Evolutionary conservation across 2,329 filamentous ascomycete species (phyloP).

Genomic region (Cercospora zeae-maydis): DNA sequence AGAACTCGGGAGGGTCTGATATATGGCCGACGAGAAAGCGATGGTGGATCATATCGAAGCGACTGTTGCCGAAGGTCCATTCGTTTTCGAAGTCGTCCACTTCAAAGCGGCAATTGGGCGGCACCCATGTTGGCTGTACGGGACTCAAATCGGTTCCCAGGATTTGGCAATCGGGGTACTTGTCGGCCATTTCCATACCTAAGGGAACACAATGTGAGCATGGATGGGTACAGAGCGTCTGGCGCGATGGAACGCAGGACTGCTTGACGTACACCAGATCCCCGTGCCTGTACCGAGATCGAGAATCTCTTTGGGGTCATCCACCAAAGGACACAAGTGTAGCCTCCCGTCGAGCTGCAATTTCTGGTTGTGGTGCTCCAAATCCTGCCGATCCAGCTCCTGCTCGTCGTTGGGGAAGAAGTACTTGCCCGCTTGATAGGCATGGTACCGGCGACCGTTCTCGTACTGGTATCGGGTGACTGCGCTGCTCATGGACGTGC

Average conservation of each 20-base stretch:
- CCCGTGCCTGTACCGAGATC: constrained; percentile 48
- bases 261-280: constrained; percentile 17
- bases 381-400: constrained; percentile 33
- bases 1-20: constrained; percentile 24
- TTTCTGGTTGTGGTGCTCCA: constrained; percentile 35
- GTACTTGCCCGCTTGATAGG: constrained; percentile 32
- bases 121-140: constrained; percentile 26
- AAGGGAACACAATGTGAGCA: background rate
- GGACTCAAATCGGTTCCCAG: constrained; percentile 41
- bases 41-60: constrained; percentile 46
- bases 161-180: constrained; percentile 30
- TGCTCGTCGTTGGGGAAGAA: constrained; percentile 36
- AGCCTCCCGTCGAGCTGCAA: constrained; percentile 35
- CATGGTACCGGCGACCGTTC: constrained; percentile 26
- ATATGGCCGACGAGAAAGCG: constrained; percentile 36
- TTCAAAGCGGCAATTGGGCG: constrained; percentile 33
- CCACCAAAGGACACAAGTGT: constrained; percentile 42
- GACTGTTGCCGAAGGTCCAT: constrained; percentile 39
- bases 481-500: constrained; percentile 20
- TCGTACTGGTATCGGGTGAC: constrained; percentile 20
- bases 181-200: constrained; percentile 37
- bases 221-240: background rate
- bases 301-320: constrained; percentile 42
- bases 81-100: constrained; percentile 36
- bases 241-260: background rate